Base-by-base conservation (phyloP, 2,329 filamentous ascomycete species). In the Penicillium sp. region DNA sequence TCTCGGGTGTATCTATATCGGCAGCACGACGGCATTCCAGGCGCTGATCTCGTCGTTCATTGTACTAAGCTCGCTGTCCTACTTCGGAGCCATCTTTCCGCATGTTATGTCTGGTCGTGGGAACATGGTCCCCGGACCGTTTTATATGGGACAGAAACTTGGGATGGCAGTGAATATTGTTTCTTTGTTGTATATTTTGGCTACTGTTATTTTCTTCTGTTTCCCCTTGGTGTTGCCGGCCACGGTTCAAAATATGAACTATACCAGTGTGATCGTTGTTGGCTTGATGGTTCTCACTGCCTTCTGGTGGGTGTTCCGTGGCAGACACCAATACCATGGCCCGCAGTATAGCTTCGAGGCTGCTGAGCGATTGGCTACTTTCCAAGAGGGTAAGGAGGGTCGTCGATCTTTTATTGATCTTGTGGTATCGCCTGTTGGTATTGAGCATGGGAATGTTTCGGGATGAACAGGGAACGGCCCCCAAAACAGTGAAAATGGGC, bases 1-100 rank as follows among this genome's bases (percentile, higher is more conserved):
- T 3, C 76, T 90, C 0, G 86, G 86, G 0, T 79, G 78, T 42
- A 86, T 90, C 44, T 89, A 89, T 62, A 80, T 90, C 1, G 87
- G 83, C n/a, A 85, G 79, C 59, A 81, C 79, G 1, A 87, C 85
- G 0, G 88, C 88, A 0, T 90, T 90, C 73, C 82, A 83, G 42
- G 87, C 87, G 0, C 83, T 90, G 27, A 82, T 89, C 8, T 85
- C 85, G 10, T 81, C 78, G 0, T 86, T 84, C 68, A 79, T 84
- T 52, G 78, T 86, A 15, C 75, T 86, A 0, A 76, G 77, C 3
- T 81, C 81, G 0, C 67, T 82, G 10, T 86, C 83, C 0, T 90
- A 87, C 68, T 76, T 88, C 3, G 83, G 84, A 0, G 85, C 86
- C 7, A 86, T 90, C 53, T 71, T 89, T 1, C 83, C 83, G 0